These are phyloP conservation scores for Bipolaris cookei DNA, from an alignment of 2,329 filamentous ascomycete species.

Conservation along the genomic window DNA sequence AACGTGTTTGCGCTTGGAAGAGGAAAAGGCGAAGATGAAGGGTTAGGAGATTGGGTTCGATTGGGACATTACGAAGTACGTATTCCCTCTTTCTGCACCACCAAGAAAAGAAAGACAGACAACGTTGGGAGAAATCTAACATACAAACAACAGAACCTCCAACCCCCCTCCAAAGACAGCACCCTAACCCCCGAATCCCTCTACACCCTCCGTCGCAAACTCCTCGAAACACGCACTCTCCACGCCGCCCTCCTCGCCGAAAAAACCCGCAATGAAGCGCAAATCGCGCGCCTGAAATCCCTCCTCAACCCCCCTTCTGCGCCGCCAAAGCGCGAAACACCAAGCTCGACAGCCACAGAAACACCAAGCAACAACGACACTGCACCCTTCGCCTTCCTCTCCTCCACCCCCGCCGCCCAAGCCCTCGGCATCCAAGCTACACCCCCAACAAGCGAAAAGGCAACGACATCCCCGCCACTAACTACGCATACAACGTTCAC, in stretches of 20 bases:
- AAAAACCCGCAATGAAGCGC: conserved; percentile 71
- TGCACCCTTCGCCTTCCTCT: conserved; percentile 62
- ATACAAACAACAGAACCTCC: conserved; percentile 31
- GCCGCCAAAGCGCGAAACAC: conserved; percentile 25
- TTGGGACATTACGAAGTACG: conserved; percentile 82
- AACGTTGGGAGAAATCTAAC: neutral
- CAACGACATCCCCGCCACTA: conserved; percentile 54
- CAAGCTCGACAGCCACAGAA: conserved; percentile 19
- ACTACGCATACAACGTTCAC: conserved; percentile 78
- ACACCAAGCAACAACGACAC: neutral
- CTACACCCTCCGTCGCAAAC: conserved; percentile 71
- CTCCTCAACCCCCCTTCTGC: conserved; percentile 51
- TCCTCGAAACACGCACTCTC: conserved; percentile 80
- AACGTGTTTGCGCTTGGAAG: conserved; percentile 66
- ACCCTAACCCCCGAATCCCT: conserved; percentile 71
- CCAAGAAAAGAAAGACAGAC: too few relatives aligned
- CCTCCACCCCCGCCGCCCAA: conserved; percentile 56
- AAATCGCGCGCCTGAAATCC: conserved; percentile 69
- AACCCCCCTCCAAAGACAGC: conserved; percentile 33
- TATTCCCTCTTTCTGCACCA: neutral
- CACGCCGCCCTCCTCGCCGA: conserved; percentile 74
- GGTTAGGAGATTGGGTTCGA: conserved; percentile 74
- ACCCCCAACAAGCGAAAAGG: conserved; percentile 14
- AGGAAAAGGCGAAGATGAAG: conserved; percentile 61
- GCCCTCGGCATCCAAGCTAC: conserved; percentile 53